Evolutionary conservation across 371 early-diverging fungal genomes (phyloP).

Genomic region (Mortierella sp.): DNA sequence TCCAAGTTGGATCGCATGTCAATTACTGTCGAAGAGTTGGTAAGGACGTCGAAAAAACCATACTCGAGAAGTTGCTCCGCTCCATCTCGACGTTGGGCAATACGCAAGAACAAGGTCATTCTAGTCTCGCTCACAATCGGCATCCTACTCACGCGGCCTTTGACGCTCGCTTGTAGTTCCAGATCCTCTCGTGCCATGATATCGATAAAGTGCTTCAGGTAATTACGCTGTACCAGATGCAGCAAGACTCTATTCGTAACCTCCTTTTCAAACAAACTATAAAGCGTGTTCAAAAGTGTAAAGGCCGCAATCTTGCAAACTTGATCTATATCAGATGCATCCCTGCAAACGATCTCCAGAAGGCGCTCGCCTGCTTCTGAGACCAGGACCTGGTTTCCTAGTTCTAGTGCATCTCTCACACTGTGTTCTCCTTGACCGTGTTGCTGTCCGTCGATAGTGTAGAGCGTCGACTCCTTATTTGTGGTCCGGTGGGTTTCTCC

Average conservation of each 20-base stretch:
- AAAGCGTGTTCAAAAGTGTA: conserved; percentile 79
- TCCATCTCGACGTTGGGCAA: conserved; percentile 82
- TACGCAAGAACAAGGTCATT: conserved; percentile 82
- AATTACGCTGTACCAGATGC: conserved; percentile 77
- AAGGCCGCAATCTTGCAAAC: conserved; percentile 92
- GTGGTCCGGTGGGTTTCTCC: conserved; percentile 24
- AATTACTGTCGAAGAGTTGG: conserved; percentile 77
- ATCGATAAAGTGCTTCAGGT: conserved; percentile 73
- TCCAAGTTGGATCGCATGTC: conserved; percentile 71
- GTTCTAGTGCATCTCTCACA: conserved; percentile 40
- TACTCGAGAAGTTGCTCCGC: conserved; percentile 80
- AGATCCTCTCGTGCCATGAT: conserved; percentile 77
- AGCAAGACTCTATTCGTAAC: conserved; percentile 67
- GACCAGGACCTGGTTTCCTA: conserved; percentile 58
- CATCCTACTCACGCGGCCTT: conserved; percentile 65
- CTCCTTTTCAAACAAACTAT: conserved; percentile 65
- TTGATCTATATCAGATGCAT: conserved; percentile 85
- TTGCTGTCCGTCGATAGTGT: conserved; percentile 19
- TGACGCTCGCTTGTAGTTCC: conserved; percentile 70
- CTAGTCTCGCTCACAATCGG: conserved; percentile 87
- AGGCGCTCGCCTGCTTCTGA: conserved; percentile 73
- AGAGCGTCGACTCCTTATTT: conserved; percentile 5
- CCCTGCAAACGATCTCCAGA: conserved; percentile 78
- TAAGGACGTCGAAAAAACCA: conserved; percentile 83
- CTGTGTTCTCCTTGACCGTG: conserved; percentile 13